Percentiles rank a stretch among this genome's conserved stretches.
Conservation (phyloP, 768 basidiomycete genomes). For the Lactifluus volemus region DNA sequence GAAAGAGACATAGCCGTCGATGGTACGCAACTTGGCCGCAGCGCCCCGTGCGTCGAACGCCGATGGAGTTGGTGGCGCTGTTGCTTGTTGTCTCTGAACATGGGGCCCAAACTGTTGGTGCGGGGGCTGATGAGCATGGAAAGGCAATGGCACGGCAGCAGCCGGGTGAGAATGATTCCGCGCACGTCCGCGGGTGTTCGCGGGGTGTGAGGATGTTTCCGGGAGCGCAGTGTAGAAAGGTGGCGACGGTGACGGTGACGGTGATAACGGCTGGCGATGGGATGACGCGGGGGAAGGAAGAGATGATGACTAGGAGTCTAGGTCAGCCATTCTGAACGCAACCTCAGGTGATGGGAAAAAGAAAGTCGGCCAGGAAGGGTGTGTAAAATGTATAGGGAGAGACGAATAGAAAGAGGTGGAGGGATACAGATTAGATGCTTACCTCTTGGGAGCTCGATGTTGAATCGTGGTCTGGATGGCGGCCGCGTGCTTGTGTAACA, state of each 20-base stretch:
- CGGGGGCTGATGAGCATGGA: neutral
- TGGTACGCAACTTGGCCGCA: slow-evolving; percentile 43
- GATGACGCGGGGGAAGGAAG: slow-evolving; percentile 11
- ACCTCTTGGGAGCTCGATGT: slow-evolving; percentile 20
- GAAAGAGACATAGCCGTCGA: slow-evolving; percentile 62
- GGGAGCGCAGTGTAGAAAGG: slow-evolving; percentile 7
- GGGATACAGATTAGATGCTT: neutral
- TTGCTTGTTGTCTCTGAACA: slow-evolving; percentile 10
- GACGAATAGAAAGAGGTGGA: neutral
- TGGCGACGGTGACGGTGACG: slow-evolving; percentile 19
- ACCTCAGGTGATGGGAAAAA: neutral
- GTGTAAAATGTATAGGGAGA: neutral
- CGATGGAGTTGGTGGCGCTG: slow-evolving; percentile 25
- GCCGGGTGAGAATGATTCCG: slow-evolving; percentile 11
- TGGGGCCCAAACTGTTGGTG: neutral
- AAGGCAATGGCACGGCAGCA: neutral
- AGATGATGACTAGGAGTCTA: slow-evolving; percentile 9
- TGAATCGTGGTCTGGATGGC: slow-evolving; percentile 15
- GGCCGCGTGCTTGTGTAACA: slow-evolving; percentile 19
- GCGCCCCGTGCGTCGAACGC: slow-evolving; percentile 58
- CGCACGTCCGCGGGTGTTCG: slow-evolving; percentile 11
- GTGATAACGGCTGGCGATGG: slow-evolving; percentile 12
- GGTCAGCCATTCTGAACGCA: neutral
- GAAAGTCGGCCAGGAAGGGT: neutral
- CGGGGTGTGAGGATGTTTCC: neutral